Percentiles rank a stretch among this genome's conserved stretches.
Conservation (phyloP, 106 monocot genomes). For the Dendrobium chrysotoxum region DNA sequence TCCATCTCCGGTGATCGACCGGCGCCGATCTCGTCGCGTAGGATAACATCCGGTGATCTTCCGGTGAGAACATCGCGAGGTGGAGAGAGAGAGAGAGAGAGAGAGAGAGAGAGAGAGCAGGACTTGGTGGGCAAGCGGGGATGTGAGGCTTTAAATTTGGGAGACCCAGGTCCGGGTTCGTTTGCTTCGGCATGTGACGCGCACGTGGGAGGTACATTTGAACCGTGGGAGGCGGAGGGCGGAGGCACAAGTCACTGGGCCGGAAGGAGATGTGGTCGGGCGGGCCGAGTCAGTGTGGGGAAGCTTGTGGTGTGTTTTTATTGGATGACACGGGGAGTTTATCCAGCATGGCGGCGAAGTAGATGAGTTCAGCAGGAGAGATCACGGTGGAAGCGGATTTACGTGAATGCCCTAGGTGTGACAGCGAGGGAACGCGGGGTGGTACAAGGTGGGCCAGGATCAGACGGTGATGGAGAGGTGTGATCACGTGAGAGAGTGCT, state of each 20-base stretch:
- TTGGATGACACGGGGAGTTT: background rate
- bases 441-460: constrained; percentile 2
- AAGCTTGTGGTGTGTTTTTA: background rate
- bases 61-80: background rate
- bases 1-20: constrained; percentile 20
- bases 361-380: too few species aligned
- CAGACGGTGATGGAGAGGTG: background rate
- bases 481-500: constrained; percentile 8
- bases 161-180: background rate
- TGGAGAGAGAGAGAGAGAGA: background rate
- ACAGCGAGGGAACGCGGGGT: background rate
- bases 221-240: background rate
- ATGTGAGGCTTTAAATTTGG: constrained; percentile 9
- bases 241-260: background rate
- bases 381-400: background rate
- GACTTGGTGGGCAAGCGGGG: background rate
- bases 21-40: constrained; percentile 4
- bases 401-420: background rate
- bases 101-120: background rate
- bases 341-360: too few species aligned
- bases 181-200: constrained; percentile 2
- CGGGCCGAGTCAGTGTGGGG: background rate
- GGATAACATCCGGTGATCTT: constrained; percentile 4
- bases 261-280: background rate
- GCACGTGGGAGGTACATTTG: constrained; percentile 10